phyloP scores from a whole-genome alignment of 768 basidiomycete genomes.

The Lactarius sanguifluus region DNA sequence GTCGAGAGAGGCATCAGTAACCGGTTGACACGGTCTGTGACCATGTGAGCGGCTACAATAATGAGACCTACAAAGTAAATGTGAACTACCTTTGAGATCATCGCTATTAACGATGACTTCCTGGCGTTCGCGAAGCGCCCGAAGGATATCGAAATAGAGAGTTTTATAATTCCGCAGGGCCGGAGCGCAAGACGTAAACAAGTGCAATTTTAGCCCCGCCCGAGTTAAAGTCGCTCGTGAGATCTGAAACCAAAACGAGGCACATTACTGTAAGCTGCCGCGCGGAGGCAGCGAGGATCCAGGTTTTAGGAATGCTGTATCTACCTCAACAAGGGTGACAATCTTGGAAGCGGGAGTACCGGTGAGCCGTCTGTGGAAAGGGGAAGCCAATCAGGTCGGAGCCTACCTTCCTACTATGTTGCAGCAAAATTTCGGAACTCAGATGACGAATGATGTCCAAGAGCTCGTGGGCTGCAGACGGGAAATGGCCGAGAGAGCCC shows the following conservation, averaged over 20 bases:
- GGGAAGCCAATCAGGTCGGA: background rate
- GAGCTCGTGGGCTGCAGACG: slow-evolving; percentile 29
- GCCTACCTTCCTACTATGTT: slow-evolving; percentile 29
- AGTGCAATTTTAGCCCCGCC: slow-evolving; percentile 26
- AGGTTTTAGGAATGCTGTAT: slow-evolving; percentile 6
- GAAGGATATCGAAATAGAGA: slow-evolving; percentile 29
- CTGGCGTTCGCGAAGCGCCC: slow-evolving; percentile 25
- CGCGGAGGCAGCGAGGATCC: slow-evolving; percentile 10
- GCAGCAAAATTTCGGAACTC: slow-evolving; percentile 24
- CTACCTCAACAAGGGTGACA: slow-evolving; percentile 31
- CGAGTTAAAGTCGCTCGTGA: slow-evolving; percentile 28
- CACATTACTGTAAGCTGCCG: slow-evolving; percentile 13
- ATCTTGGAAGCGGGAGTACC: slow-evolving; percentile 23
- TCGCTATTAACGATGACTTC: slow-evolving; percentile 20
- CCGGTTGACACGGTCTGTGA: slow-evolving; percentile 25
- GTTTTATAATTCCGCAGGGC: slow-evolving; percentile 25
- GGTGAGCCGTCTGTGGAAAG: slow-evolving; percentile 5
- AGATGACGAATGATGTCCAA: slow-evolving; percentile 23
- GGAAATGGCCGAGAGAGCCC: slow-evolving; percentile 23
- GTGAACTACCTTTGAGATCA: slow-evolving; percentile 26
- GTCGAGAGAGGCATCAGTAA: slow-evolving; percentile 28
- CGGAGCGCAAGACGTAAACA: slow-evolving; percentile 27
- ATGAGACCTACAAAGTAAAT: slow-evolving; percentile 8
- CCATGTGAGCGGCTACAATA: slow-evolving; percentile 12
- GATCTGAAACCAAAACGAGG: slow-evolving; percentile 27